Base-by-base conservation (phyloP, 345 rosid genomes). In the Adansonia digitata region DNA sequence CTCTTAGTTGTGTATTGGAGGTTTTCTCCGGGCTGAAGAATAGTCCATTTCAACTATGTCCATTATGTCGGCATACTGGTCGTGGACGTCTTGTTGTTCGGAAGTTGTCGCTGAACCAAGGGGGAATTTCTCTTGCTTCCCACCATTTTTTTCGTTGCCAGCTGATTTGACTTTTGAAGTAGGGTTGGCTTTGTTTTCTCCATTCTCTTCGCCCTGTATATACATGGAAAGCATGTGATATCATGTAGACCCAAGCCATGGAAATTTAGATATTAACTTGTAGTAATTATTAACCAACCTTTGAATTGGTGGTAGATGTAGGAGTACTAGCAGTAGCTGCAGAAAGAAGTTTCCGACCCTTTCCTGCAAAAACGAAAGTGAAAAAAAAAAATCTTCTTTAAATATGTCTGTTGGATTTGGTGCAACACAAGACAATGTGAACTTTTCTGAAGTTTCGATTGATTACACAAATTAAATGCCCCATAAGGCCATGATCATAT, bases 1-100 rank as follows among this genome's bases (percentile, higher is more conserved):
- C 56, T 67, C 55, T 43, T 62, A 86, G 79, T 85, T 87, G 75
- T 87, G 90, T 65, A 87, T 80, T 26, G 90, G 90, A 65, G 90
- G 77, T 77, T 81, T 85, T 75, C 86, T 81, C 60, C 62, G 81
- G 24, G 90, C 88, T 8, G 88, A 85, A 80, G 90, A 81, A 40
- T 87, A 87, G 69, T 87, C 90, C 88, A 84, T 84, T 65, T 75
- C 85, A 0, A 82, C 77, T 43, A 80, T 75, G 73, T 82, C 82
- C 69, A 77, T 69, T 45, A 48, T 20, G 20, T 71, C 62, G 29
- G 42, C 74, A 34, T 49, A 49, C 5, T 49, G 73, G 27, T 70
- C 40, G 27, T 68, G 46, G 17, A 67, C 71, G 37, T 67, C 53
- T 53, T 42, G 52, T 10, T 67, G 37, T 67, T 67, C 20, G 35